Percentiles rank a stretch among this genome's conserved stretches.
Conservation (phyloP, 805 yeast genomes). For the Metschnikowia picachoensis region DNA sequence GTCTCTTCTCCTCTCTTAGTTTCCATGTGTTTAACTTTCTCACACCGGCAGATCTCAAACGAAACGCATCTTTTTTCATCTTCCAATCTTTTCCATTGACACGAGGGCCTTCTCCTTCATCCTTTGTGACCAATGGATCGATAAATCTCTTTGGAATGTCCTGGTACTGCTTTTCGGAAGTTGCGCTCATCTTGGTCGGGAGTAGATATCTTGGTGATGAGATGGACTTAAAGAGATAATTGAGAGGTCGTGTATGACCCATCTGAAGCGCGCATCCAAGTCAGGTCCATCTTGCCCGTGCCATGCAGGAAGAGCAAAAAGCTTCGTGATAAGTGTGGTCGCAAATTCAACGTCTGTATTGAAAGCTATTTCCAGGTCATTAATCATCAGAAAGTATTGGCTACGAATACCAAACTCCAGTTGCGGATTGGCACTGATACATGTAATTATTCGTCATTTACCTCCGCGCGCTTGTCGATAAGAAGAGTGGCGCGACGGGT, state of each 20-base stretch:
- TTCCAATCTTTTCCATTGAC: conserved; percentile 77
- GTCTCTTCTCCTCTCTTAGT: conserved; percentile 60
- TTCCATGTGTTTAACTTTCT: conserved; percentile 52
- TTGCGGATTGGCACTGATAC: too few relatives aligned
- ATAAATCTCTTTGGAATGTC: conserved; percentile 36
- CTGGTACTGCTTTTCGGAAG: conserved; percentile 24
- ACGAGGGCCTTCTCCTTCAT: conserved; percentile 43
- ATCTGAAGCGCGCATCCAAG: background rate
- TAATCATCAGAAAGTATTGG: too few relatives aligned
- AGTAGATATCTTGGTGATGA: background rate
- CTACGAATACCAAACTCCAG: too few relatives aligned
- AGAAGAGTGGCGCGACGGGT: conserved; percentile 40
- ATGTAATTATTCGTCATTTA: conserved; percentile 4
- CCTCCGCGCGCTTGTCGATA: conserved; percentile 20
- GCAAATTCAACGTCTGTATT: too few relatives aligned
- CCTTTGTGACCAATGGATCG: conserved; percentile 32
- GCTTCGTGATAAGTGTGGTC: too few relatives aligned
- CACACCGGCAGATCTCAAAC: conserved; percentile 60
- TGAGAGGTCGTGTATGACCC: conserved; percentile 3
- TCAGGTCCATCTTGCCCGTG: too few relatives aligned
- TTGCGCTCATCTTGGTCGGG: conserved; percentile 26
- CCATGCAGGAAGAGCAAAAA: too few relatives aligned
- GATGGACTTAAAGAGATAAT: conserved; percentile 6
- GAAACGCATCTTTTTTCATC: conserved; percentile 59
- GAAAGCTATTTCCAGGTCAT: too few relatives aligned